phyloP scores from a whole-genome alignment of 306 rosid genomes.

The Castanea crenata region DNA sequence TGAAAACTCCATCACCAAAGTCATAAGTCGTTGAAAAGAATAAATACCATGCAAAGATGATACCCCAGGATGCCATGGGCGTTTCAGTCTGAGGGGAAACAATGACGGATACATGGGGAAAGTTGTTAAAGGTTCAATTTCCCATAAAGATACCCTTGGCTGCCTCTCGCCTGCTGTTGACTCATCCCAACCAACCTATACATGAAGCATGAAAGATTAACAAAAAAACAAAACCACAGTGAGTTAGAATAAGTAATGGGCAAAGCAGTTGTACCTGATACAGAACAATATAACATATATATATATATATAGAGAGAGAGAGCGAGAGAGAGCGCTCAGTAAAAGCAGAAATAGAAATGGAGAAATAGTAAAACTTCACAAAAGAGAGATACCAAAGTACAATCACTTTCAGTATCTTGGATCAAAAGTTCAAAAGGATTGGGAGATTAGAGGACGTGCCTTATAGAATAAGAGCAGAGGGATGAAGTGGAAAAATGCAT shows the following conservation, averaged over 20 bases:
- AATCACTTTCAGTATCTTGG: background rate
- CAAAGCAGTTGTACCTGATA: background rate
- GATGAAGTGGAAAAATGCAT: background rate
- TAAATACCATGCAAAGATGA: constrained; percentile 63
- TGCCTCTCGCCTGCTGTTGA: constrained; percentile 86
- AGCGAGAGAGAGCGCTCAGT: background rate
- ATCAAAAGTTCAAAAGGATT: background rate
- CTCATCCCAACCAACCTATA: constrained; percentile 94
- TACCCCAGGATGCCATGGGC: constrained; percentile 87
- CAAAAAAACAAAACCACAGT: background rate
- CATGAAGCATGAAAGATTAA: constrained; percentile 19
- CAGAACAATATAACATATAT: background rate
- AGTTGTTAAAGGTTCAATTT: constrained; percentile 88
- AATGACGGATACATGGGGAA: constrained; percentile 91
- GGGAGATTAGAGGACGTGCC: background rate
- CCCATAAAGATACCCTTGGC: constrained; percentile 89
- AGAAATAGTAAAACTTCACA: background rate
- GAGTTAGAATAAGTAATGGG: background rate
- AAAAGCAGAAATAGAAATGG: background rate
- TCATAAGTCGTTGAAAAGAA: background rate
- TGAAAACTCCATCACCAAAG: background rate
- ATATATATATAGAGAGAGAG: too few relatives aligned
- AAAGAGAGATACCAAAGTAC: background rate
- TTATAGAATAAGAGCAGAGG: background rate
- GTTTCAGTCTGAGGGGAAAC: constrained; percentile 81